Percentiles rank a stretch among this genome's conserved stretches.
These are phyloP conservation scores for Starmerella tilneyi DNA, from an alignment of 805 yeast genomes.

Conservation along the genomic window DNA sequence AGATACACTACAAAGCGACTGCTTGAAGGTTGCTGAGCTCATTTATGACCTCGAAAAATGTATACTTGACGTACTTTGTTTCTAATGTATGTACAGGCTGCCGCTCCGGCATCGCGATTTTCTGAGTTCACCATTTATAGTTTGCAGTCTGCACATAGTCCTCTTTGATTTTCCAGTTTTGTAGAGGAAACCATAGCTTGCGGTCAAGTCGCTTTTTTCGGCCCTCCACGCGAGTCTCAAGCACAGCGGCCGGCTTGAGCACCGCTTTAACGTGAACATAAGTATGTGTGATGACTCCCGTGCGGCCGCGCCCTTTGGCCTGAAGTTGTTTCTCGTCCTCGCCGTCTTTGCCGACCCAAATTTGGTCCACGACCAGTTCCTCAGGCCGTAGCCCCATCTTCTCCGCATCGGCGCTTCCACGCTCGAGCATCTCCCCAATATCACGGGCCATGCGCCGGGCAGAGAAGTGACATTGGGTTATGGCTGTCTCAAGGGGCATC, in stretches of 20 bases:
- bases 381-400: slow-evolving; percentile 49
- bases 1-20: slow-evolving; percentile 1
- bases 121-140: slow-evolving; percentile 31
- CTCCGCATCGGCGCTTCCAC: slow-evolving; percentile 61
- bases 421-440: slow-evolving; percentile 60
- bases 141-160: slow-evolving; percentile 27
- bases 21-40: not conserved
- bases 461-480: slow-evolving; percentile 85
- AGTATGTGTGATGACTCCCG: slow-evolving; percentile 66
- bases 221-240: slow-evolving; percentile 45
- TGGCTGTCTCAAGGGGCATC: slow-evolving; percentile 62
- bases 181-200: slow-evolving; percentile 42
- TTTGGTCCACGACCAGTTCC: slow-evolving; percentile 59
- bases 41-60: too few relatives aligned
- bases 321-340: slow-evolving; percentile 59
- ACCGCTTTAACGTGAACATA: slow-evolving; percentile 74
- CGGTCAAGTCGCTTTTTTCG: slow-evolving; percentile 37
- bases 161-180: slow-evolving; percentile 34
- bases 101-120: not conserved
- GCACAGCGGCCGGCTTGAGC: slow-evolving; percentile 51
- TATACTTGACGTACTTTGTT: not conserved
- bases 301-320: slow-evolving; percentile 81
- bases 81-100: not conserved
- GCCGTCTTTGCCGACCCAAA: slow-evolving; percentile 92
- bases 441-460: slow-evolving; percentile 70